Percentiles rank a stretch among this genome's conserved stretches.
Conservation (phyloP, 768 basidiomycete species). For the Mycena galericulata region DNA sequence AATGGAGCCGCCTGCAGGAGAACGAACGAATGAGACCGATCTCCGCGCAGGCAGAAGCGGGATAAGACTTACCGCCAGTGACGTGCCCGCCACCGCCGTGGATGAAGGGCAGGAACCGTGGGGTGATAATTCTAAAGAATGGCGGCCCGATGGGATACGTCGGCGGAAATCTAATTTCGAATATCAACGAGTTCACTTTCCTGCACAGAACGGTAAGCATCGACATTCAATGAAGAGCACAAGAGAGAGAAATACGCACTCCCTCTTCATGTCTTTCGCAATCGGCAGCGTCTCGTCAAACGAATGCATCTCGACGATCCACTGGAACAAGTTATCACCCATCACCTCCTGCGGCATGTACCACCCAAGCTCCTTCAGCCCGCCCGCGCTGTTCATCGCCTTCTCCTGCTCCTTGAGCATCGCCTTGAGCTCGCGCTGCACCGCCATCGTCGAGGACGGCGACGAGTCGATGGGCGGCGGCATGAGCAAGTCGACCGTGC, state of each 20-base stretch:
- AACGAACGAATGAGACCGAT: conserved; percentile 6
- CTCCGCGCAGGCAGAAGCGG: not conserved
- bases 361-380: conserved; percentile 73
- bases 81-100: conserved; percentile 80
- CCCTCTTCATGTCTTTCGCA: conserved; percentile 66
- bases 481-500: conserved; percentile 59
- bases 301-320: conserved; percentile 81
- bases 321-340: conserved; percentile 76
- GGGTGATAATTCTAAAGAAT: conserved; percentile 81
- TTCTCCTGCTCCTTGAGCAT: conserved; percentile 72
- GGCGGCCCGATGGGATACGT: conserved; percentile 78
- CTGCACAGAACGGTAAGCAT: conserved; percentile 45
- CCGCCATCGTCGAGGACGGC: conserved; percentile 63
- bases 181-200: conserved; percentile 72
- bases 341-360: conserved; percentile 76
- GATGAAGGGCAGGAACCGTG: conserved; percentile 77
- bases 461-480: conserved; percentile 72
- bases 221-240: too few relatives aligned
- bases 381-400: conserved; percentile 43
- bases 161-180: conserved; percentile 79
- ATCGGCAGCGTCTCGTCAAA: conserved; percentile 72
- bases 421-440: conserved; percentile 70
- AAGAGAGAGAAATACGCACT: conserved; percentile 45
- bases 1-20: conserved; percentile 69
- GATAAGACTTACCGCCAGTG: conserved; percentile 60